Evolutionary conservation across 2,329 filamentous ascomycete species (phyloP), one percentile per base, ranked within the genome.

Genomic region (Microsporum ferrugineum): DNA sequence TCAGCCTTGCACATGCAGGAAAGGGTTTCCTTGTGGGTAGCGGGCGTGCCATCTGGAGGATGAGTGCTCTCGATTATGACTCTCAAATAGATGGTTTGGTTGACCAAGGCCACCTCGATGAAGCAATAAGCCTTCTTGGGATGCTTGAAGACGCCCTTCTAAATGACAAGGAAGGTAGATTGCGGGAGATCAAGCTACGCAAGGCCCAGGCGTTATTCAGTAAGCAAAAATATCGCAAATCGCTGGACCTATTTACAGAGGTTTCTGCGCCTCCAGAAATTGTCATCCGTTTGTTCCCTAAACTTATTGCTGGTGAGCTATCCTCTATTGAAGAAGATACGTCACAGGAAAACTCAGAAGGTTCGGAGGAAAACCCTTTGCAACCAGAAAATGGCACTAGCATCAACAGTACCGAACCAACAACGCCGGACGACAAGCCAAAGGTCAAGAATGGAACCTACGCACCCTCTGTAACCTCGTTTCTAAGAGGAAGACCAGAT

Each of bases 11-110:
- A 0, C 94, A 99, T 75, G 91, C 91, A 0, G 94, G 89, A 2
- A 99, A 99, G 72, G 92, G 91, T 0, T 99, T 99, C 68, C 82
- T 97, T 62, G 91, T 97, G 58, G 87, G 88, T 23, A 96, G 92
- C 70, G 94, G 97, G 61, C 82, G 94, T 51, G 88, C 83, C 38
- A 88, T 99, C 41, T 99, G 94, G 94, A 88, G 94, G 67, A 97
- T 99, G 94, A 89, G 86, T 65, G 88, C 92, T 2, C 85, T 91
- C 41, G 88, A 91, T 66, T 99, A 99, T 70, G 89, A 96, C 71
- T 85, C 86, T 1, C 94, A 99, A 71, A 84, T 97, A 27, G 84
- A 91, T 63, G 85, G 94, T 65, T 80, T 99, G 31, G 84, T 95
- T 1, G 82, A 85, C 23, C 83, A 82, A 63, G 84, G 82, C 7